Conservation (phyloP, 2,329 filamentous ascomycete genomes). For the Fusarium siculi region DNA sequence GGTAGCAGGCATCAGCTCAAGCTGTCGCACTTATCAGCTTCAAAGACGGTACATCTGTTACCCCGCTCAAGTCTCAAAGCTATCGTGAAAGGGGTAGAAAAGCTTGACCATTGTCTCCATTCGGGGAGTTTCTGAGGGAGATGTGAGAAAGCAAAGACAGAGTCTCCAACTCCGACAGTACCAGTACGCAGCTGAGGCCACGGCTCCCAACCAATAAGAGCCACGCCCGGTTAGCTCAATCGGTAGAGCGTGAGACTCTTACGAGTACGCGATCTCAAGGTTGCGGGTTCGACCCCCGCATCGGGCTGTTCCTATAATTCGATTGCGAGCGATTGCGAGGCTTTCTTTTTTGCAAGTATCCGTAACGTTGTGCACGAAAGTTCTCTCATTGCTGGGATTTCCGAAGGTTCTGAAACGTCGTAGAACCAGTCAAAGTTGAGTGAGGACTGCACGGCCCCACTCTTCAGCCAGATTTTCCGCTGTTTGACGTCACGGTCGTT, state of each 20-base stretch:
- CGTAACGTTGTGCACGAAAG: not conserved
- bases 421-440: not conserved
- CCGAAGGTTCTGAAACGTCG: not conserved
- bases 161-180: not conserved
- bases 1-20: not conserved
- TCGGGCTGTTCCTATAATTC: conserved; percentile 47
- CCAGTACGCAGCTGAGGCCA: not conserved
- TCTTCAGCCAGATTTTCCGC: conserved; percentile 23
- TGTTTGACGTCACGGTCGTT: conserved; percentile 17
- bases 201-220: conserved; percentile 21
- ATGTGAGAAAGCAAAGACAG: too few relatives aligned
- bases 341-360: conserved; percentile 11
- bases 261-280: conserved; percentile 60
- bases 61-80: not conserved
- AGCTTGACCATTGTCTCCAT: not conserved
- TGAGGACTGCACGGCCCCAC: conserved; percentile 5
- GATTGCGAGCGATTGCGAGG: conserved; percentile 25
- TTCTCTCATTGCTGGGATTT: not conserved
- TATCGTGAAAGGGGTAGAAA: not conserved
- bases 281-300: conserved; percentile 64
- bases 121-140: too few relatives aligned
- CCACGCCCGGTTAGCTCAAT: conserved; percentile 51
- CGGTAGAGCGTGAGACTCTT: conserved; percentile 76
- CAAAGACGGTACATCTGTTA: conserved; percentile 1
- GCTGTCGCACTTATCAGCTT: conserved; percentile 2